A percentile compares a stretch with the other conserved stretches of the same genome.
Evolutionary conservation across 1,284 basidiomycete genomes (phyloP).

Genomic region (Cryptococcus jaspeensis): DNA sequence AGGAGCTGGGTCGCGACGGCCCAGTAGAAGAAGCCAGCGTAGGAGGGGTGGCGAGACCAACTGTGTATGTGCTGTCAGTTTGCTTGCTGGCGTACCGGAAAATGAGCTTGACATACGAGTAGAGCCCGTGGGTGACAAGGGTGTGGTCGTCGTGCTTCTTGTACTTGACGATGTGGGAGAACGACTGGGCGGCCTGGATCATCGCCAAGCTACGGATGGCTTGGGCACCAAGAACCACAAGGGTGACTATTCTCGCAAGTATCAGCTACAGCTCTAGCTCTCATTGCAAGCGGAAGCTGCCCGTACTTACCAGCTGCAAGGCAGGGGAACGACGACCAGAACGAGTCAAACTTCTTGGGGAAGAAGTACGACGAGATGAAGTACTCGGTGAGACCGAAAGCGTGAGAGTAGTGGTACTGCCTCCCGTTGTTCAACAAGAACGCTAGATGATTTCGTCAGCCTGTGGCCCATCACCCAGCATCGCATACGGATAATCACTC

Average conservation of each 20-base stretch:
- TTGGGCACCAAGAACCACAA: constrained; percentile 70
- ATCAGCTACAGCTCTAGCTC: not conserved
- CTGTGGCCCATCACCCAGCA: not conserved
- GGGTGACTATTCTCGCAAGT: constrained; percentile 9
- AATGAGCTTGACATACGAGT: constrained; percentile 59
- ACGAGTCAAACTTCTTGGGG: constrained; percentile 38
- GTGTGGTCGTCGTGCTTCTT: constrained; percentile 68
- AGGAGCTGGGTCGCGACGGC: constrained; percentile 92
- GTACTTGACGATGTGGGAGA: constrained; percentile 79
- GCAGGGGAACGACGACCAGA: constrained; percentile 4
- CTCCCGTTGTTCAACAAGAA: constrained; percentile 90
- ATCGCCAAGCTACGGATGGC: constrained; percentile 81
- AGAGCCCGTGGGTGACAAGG: constrained; percentile 84
- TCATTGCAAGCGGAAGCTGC: not conserved
- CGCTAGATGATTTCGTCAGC: constrained; percentile 57
- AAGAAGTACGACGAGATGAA: constrained; percentile 66
- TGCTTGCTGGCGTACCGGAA: not conserved
- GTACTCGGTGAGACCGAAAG: constrained; percentile 76
- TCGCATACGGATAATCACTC: constrained; percentile 46
- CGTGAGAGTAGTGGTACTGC: constrained; percentile 83
- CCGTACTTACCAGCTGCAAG: constrained; percentile 8
- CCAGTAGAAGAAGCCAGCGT: constrained; percentile 98
- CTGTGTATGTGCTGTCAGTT: constrained; percentile 53
- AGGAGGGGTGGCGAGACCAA: constrained; percentile 91
- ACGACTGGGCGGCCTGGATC: constrained; percentile 91